phyloP scores from a whole-genome alignment of 306 rosid species.

The Mucuna pruriens region DNA sequence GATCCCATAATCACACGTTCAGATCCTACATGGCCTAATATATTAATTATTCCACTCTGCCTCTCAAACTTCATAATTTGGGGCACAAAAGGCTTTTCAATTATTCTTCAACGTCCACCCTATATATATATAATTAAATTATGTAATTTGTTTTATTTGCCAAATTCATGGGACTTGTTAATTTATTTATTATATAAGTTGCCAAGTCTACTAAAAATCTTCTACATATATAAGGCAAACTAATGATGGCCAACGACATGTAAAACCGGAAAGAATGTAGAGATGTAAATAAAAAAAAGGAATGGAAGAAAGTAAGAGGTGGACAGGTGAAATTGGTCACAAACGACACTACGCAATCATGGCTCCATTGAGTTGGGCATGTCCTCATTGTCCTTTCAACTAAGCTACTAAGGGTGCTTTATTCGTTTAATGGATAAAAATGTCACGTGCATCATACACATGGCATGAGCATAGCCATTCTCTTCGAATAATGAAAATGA shows the following conservation, averaged over 20 bases:
- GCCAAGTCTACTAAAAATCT: not conserved
- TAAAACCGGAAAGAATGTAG: conserved; percentile 13
- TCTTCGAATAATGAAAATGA: not conserved
- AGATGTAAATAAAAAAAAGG: not conserved
- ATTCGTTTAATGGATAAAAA: conserved; percentile 18
- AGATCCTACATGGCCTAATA: not conserved
- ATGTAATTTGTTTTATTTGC: not conserved
- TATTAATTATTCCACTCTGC: not conserved
- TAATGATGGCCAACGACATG: not conserved
- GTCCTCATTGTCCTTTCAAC: conserved; percentile 22
- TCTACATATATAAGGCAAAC: not conserved
- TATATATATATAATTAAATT: not conserved
- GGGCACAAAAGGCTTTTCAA: not conserved
- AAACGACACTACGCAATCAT: conserved; percentile 21
- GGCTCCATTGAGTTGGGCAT: conserved; percentile 36
- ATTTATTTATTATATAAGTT: not conserved
- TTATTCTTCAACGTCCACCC: not conserved
- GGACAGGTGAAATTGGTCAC: conserved; percentile 26
- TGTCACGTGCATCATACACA: conserved; percentile 34
- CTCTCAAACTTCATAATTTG: not conserved
- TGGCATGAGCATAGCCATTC: conserved; percentile 35
- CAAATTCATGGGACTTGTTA: not conserved
- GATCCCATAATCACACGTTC: not conserved
- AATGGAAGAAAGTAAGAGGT: not conserved
- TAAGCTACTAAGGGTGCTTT: conserved; percentile 7